phyloP scores from a whole-genome alignment of 164 flowering plant genomes.

The Vitis amurensis region DNA sequence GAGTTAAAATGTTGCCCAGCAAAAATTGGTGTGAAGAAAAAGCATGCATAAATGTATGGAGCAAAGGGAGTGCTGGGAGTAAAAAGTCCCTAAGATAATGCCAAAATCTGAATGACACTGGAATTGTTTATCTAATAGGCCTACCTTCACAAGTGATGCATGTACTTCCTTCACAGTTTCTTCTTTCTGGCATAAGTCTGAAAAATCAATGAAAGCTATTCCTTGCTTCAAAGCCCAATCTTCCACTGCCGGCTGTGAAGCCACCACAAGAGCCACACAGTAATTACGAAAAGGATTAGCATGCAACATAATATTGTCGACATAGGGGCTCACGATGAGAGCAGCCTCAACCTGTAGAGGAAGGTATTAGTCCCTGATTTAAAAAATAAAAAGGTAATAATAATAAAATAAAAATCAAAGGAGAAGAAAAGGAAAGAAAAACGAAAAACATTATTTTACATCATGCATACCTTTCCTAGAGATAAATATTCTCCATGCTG shows the following conservation, averaged over 20 bases:
- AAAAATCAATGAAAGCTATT: conserved; percentile 45
- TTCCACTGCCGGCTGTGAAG: conserved; percentile 58
- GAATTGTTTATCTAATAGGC: conserved; percentile 1
- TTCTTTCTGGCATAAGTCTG: conserved; percentile 69
- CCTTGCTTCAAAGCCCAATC: conserved; percentile 75
- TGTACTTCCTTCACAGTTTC: conserved; percentile 74
- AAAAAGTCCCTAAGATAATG: neutral
- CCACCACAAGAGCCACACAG: conserved; percentile 95
- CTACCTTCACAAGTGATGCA: conserved; percentile 77
- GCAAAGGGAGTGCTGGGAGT: neutral
- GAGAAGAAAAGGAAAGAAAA: no score
- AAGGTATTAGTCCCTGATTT: conserved; percentile 10
- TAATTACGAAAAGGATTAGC: conserved; percentile 90
- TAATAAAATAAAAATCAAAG: no score
- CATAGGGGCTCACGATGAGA: conserved; percentile 68
- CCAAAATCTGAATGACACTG: neutral
- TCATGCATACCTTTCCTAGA: conserved; percentile 75
- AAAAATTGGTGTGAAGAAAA: no score
- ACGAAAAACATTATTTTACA: neutral
- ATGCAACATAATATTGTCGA: conserved; percentile 88
- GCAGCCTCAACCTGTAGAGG: conserved; percentile 87
- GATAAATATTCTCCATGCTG: conserved; percentile 99
- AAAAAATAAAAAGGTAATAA: no score
- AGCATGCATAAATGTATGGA: no score
- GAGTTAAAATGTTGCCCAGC: no score